These are phyloP conservation scores for Hanseniaspora lachancei DNA, from an alignment of 805 yeast genomes.

Conservation along the genomic window DNA sequence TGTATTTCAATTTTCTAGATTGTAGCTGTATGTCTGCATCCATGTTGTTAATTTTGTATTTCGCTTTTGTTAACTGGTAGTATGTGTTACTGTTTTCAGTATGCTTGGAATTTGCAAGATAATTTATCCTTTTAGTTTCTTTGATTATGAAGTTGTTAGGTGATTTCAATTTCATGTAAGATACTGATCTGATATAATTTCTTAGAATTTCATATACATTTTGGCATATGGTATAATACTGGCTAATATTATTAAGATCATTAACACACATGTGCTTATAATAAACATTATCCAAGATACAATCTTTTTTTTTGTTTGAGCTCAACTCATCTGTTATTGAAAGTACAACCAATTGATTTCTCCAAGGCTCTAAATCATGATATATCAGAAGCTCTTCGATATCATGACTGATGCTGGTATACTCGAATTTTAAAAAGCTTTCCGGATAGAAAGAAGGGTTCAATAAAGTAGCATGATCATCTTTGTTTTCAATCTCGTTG, in stretches of 20 bases:
- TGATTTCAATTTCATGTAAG: conserved; percentile 68
- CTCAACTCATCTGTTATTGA: conserved; percentile 29
- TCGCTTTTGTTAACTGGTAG: conserved; percentile 12
- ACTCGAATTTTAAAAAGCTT: conserved; percentile 31
- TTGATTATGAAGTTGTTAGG: conserved; percentile 55
- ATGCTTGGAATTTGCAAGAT: conserved; percentile 27
- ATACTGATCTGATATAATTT: conserved; percentile 56
- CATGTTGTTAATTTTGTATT: conserved; percentile 16
- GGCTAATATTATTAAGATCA: conserved; percentile 38
- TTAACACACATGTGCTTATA: conserved; percentile 14
- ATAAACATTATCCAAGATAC: conserved; percentile 1
- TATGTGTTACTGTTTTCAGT: conserved; percentile 19
- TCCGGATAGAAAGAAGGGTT: conserved; percentile 77
- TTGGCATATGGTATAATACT: conserved; percentile 58
- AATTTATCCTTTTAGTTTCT: conserved; percentile 27
- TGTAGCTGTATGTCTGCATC: conserved; percentile 34
- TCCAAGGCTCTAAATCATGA: conserved; percentile 76
- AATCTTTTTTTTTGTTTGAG: neutral
- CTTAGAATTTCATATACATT: conserved; percentile 53
- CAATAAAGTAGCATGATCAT: conserved; percentile 33
- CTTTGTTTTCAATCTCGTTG: conserved; percentile 62
- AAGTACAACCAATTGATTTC: conserved; percentile 58
- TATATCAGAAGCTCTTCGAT: conserved; percentile 47
- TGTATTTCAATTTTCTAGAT: conserved; percentile 64
- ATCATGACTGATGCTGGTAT: conserved; percentile 12